phyloP scores from a whole-genome alignment of 805 yeast genomes.

The Candida quercuum region DNA sequence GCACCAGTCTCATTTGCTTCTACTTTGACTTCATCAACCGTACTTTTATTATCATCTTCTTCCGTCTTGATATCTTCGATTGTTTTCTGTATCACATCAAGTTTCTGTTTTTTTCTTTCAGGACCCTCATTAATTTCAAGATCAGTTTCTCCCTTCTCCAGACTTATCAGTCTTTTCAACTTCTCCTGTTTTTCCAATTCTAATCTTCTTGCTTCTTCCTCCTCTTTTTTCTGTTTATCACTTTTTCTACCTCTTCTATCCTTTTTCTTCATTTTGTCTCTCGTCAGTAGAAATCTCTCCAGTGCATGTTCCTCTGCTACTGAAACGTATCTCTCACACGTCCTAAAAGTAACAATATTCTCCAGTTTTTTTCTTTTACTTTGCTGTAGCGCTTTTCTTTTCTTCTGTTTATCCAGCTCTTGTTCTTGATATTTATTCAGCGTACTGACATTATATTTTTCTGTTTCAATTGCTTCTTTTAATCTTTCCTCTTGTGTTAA shows the following conservation, averaged over 20 bases:
- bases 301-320: constrained; percentile 60
- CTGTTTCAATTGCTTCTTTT: constrained; percentile 86
- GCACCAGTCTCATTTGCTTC: constrained; percentile 2
- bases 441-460: constrained; percentile 66
- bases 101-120: background rate
- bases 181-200: constrained; percentile 24
- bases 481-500: constrained; percentile 38
- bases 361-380: constrained; percentile 58
- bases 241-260: constrained; percentile 38
- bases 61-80: too few species aligned
- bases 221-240: constrained; percentile 36
- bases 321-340: constrained; percentile 45
- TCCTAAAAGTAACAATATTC: constrained; percentile 50
- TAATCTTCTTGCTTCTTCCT: constrained; percentile 26
- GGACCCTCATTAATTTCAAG: background rate
- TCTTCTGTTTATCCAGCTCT: constrained; percentile 74
- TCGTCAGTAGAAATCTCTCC: constrained; percentile 33
- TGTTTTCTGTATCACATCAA: constrained; percentile 5
- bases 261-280: constrained; percentile 36
- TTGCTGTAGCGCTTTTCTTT: constrained; percentile 66
- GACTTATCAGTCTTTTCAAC: constrained; percentile 17
- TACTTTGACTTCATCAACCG: too few species aligned
- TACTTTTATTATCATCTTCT: background rate
- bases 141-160: constrained; percentile 6
- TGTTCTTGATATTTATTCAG: constrained; percentile 76